Conservation (phyloP, 208 protist species). For the Acanthamoeba rhysodes region DNA sequence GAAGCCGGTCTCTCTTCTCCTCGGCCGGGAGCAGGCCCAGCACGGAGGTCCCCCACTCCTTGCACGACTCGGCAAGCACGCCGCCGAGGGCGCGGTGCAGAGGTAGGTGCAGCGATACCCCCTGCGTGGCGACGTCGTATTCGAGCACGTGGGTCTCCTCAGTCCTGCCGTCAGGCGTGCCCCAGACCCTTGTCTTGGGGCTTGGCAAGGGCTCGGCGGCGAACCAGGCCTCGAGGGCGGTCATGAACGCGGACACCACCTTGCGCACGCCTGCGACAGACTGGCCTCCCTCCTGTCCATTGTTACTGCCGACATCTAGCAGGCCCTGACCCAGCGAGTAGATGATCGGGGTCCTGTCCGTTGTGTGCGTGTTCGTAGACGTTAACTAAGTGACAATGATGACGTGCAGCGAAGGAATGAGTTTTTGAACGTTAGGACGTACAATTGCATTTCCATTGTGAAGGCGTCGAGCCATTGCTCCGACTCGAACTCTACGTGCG, state of each 20-base stretch:
- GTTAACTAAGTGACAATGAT: neutral
- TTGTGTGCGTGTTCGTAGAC: neutral
- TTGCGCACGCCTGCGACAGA: neutral
- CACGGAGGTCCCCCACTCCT: neutral
- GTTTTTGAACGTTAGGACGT: neutral
- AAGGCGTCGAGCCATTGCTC: slow-evolving; percentile 63
- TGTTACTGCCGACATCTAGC: neutral
- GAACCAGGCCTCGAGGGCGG: slow-evolving; percentile 9
- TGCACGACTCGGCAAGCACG: neutral
- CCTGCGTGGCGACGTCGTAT: slow-evolving; percentile 43
- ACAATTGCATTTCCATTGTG: slow-evolving; percentile 65
- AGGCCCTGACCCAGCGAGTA: slow-evolving; percentile 30
- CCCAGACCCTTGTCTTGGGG: neutral
- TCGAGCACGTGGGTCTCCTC: neutral
- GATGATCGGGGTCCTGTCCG: neutral
- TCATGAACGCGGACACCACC: neutral
- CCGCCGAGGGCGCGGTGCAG: slow-evolving; percentile 29
- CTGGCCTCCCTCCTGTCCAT: neutral
- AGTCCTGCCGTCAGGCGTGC: neutral
- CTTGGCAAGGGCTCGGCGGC: neutral
- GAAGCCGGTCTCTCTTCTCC: neutral
- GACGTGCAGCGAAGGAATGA: too few relatives aligned
- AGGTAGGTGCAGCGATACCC: slow-evolving; percentile 24
- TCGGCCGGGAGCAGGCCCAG: neutral
- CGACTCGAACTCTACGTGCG: slow-evolving; percentile 49